phyloP scores from a whole-genome alignment of 2,329 filamentous ascomycete genomes.

The Fusarium concolor region DNA sequence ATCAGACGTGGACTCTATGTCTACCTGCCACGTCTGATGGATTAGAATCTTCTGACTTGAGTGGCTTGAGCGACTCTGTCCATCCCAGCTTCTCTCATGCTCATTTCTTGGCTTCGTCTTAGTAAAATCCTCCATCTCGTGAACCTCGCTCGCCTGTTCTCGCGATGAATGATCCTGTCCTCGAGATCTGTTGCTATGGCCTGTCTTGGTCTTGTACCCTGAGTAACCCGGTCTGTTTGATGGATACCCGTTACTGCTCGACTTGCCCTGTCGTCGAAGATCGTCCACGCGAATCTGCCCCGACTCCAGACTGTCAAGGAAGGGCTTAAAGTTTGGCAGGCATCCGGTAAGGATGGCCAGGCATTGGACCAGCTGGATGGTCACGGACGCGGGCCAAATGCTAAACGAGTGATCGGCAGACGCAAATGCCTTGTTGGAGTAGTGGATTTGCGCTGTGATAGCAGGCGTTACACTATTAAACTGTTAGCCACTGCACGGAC shows the following conservation, averaged over 20 bases:
- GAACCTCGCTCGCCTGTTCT: slow-evolving; percentile 23
- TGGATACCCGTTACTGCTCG: slow-evolving; percentile 40
- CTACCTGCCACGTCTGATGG: slow-evolving; percentile 47
- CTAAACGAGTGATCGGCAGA: slow-evolving; percentile 42
- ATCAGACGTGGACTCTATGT: slow-evolving; percentile 38
- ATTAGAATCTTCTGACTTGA: slow-evolving; percentile 48
- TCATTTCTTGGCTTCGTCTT: slow-evolving; percentile 1
- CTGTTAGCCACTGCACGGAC: slow-evolving; percentile 3
- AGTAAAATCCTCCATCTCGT: slow-evolving; percentile 34
- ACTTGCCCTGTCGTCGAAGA: slow-evolving; percentile 45
- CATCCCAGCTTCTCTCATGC: slow-evolving; percentile 24
- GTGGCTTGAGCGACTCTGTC: slow-evolving; percentile 40
- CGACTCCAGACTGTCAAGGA: slow-evolving; percentile 47
- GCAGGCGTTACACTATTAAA: slow-evolving; percentile 43
- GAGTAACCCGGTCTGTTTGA: slow-evolving; percentile 38
- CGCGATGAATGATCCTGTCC: slow-evolving; percentile 1
- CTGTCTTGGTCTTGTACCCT: slow-evolving; percentile 41
- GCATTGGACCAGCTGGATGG: slow-evolving; percentile 46
- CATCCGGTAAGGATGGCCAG: slow-evolving; percentile 46
- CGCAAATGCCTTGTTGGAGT: slow-evolving; percentile 38
- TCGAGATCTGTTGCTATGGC: slow-evolving; percentile 33
- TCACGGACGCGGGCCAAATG: slow-evolving; percentile 42
- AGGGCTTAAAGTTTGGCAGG: slow-evolving; percentile 48
- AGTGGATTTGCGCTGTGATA: slow-evolving; percentile 45
- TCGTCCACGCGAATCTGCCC: slow-evolving; percentile 48